Base-by-base conservation (phyloP, 768 basidiomycete species). In the Termitomyces sp. region DNA sequence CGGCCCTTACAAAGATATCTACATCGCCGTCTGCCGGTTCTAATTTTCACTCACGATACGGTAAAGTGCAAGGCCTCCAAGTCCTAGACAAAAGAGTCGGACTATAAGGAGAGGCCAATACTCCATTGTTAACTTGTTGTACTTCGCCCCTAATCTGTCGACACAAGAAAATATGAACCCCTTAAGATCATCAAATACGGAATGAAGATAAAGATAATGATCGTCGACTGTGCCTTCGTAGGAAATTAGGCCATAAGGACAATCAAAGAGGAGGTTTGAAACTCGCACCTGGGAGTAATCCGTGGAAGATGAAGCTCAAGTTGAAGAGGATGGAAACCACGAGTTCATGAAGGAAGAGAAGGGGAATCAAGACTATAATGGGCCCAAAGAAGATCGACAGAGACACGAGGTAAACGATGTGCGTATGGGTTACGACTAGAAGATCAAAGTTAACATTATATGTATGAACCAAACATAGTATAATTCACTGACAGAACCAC, bases 341-440 rank as follows among this genome's bases (percentile, higher is more conserved):
- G 26, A 74, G 57, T 55, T 77, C 76, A 44, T 76, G 69, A 2
- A 72, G 43, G 10, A 76, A 60, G 1, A 77, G 69, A 20, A 71
- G 63, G 1, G 76, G 76, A 2, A 74, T 43, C 22, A 77, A 69
- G 43, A 72, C 27, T n/a, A 69, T 70, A 50, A 77, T 75, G 24
- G 78, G 78, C 13, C 78, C 78, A 34, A 78, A 76, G 62, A 79
- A 79, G 50, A 77, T 70, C 5, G 74, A 65, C 65, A 73, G 72
- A 39, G 70, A 70, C 18, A 71, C 58, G 60, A 75, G 57, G 60
- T 76, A 72, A 45, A 76, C 69, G 24, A 71, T 60, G 55, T 74
- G 70, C 6, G 75, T 71, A 64, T 78, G 63, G 1, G 51, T 50
- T n/a, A 54, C 40, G 40, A 69, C 68, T 69, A 44, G 18, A 51